A percentile compares a stretch with the other conserved stretches of the same genome.
Conservation (phyloP, 306 rosid genomes). For the Medicago lupulina region DNA sequence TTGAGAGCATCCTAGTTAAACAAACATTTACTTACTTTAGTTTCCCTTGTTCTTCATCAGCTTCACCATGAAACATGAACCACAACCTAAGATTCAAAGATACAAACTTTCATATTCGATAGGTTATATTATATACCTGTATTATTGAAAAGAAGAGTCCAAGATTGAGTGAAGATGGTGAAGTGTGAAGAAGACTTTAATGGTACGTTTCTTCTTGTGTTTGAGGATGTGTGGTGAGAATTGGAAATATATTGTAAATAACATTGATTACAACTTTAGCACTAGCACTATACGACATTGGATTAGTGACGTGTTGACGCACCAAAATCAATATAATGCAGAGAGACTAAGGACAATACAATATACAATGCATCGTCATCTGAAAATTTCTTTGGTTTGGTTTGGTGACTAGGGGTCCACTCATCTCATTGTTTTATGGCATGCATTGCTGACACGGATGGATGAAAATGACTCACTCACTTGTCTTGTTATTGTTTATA, state of each 20-base stretch:
- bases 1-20: neutral
- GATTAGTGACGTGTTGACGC: neutral
- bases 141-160: neutral
- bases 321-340: neutral
- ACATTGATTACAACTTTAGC: slow-evolving; percentile 5
- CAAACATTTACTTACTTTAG: neutral
- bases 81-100: neutral
- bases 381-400: neutral
- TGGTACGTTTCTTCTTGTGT: neutral
- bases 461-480: neutral
- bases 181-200: neutral
- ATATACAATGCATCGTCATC: neutral
- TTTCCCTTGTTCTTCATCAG: neutral
- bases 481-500: neutral
- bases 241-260: neutral
- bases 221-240: neutral
- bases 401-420: neutral
- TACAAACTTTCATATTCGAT: neutral
- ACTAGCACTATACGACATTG: slow-evolving; percentile 12
- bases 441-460: slow-evolving; percentile 4
- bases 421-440: neutral
- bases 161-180: neutral
- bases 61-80: neutral
- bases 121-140: neutral
- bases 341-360: too few species aligned